phyloP scores from a whole-genome alignment of 306 rosid genomes.

The Vicia faba region DNA sequence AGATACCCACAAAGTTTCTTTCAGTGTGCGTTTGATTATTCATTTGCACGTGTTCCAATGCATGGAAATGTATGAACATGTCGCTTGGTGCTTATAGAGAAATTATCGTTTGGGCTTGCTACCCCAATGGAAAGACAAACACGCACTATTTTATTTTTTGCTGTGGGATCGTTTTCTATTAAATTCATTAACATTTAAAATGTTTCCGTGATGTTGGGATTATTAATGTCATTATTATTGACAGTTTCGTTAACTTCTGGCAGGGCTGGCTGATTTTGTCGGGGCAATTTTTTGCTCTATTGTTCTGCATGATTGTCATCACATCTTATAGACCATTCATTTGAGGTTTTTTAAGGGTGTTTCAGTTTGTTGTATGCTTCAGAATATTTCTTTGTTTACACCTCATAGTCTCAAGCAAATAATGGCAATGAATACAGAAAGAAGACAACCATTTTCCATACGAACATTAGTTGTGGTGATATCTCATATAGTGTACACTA shows the following conservation, averaged over 20 bases:
- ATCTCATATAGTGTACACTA: not conserved
- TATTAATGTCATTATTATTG: not conserved
- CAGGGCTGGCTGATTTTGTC: not conserved
- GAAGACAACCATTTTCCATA: not conserved
- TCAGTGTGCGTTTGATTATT: not conserved
- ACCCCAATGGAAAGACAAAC: not conserved
- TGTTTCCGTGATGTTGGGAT: not conserved
- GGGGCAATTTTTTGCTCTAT: not conserved
- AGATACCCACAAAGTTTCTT: constrained; percentile 28
- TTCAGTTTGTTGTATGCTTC: constrained; percentile 19
- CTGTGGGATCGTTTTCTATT: not conserved
- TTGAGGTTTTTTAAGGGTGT: not conserved
- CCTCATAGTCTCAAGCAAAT: not conserved
- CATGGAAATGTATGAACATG: not conserved
- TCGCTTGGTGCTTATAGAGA: not conserved
- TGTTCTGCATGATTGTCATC: constrained; percentile 8
- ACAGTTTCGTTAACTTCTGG: constrained; percentile 10
- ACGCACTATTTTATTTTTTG: not conserved
- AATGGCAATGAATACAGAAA: not conserved
- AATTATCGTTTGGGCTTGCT: not conserved
- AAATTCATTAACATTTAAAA: not conserved
- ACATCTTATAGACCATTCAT: constrained; percentile 13
- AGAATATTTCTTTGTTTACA: constrained; percentile 5
- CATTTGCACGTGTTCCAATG: not conserved
- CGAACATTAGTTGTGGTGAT: not conserved